phyloP scores from a whole-genome alignment of 140 eudicot species.

The Erigeron philadelphicus region DNA sequence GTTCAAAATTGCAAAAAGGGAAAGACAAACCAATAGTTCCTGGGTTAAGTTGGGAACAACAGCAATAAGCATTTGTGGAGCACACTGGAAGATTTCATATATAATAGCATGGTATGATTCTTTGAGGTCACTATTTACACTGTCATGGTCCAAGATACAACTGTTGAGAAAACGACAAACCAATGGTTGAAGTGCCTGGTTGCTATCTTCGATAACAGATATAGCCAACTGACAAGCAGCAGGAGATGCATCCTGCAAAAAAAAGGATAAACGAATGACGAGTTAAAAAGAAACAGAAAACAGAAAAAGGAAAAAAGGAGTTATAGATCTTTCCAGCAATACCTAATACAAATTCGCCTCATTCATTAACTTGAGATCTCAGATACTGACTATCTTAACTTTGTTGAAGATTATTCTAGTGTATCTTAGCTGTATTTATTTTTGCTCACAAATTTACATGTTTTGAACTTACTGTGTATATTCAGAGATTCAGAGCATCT shows the following conservation, averaged over 20 bases:
- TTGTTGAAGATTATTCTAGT: neutral
- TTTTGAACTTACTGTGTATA: neutral
- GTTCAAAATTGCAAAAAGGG: conserved; percentile 13
- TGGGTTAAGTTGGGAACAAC: conserved; percentile 73
- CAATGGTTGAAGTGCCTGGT: conserved; percentile 48
- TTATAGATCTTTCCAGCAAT: neutral
- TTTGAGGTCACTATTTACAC: conserved; percentile 55
- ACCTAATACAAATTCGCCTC: neutral
- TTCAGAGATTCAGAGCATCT: neutral
- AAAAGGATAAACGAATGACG: neutral
- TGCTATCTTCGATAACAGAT: conserved; percentile 62
- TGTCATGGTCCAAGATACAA: conserved; percentile 72
- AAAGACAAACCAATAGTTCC: conserved; percentile 61
- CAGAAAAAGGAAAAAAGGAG: too few relatives aligned
- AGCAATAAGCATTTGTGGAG: conserved; percentile 71
- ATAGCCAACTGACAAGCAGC: conserved; percentile 66
- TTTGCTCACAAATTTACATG: neutral
- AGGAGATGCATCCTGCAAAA: conserved; percentile 57
- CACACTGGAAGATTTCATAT: conserved; percentile 53
- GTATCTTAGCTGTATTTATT: conserved; percentile 11
- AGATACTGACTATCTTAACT: neutral
- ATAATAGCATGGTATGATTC: conserved; percentile 76
- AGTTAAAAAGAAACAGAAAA: conserved; percentile 2
- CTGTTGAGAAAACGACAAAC: conserved; percentile 69
- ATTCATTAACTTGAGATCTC: neutral